Evolutionary conservation across 345 rosid genomes (phyloP).

Genomic region (Carallia pectinifolia): DNA sequence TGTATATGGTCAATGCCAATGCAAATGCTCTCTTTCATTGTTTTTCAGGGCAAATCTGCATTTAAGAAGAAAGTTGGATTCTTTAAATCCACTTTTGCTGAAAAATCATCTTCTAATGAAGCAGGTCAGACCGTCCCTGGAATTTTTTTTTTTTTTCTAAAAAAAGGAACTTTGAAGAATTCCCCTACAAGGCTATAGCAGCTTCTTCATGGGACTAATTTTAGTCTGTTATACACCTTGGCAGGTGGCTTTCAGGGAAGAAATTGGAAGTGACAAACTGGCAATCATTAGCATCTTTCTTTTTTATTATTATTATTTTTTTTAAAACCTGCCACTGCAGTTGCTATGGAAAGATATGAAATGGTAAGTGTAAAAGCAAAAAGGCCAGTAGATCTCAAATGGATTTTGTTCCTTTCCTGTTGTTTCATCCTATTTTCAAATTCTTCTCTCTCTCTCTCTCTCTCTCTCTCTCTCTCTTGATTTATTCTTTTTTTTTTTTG

Average conservation of each 20-base stretch:
- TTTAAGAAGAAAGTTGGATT: slow-evolving; percentile 41
- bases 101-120: slow-evolving; percentile 38
- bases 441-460: slow-evolving; percentile 18
- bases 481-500: slow-evolving; percentile 10
- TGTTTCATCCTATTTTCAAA: slow-evolving; percentile 10
- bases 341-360: slow-evolving; percentile 23
- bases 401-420: slow-evolving; percentile 31
- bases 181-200: too few relatives aligned
- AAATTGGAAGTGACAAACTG: slow-evolving; percentile 42
- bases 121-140: slow-evolving; percentile 23
- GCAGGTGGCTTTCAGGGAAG: slow-evolving; percentile 48
- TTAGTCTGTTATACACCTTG: slow-evolving; percentile 7
- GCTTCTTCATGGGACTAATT: slow-evolving; percentile 8
- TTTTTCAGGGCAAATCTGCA: slow-evolving; percentile 46
- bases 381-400: slow-evolving; percentile 32
- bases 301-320: background rate
- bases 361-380: slow-evolving; percentile 14
- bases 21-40: background rate
- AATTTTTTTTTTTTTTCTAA: background rate
- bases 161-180: background rate
- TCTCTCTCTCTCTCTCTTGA: slow-evolving; percentile 20
- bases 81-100: slow-evolving; percentile 36
- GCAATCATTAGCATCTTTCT: slow-evolving; percentile 21
- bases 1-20: background rate
- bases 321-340: slow-evolving; percentile 7